Evolutionary conservation across 1,284 basidiomycete genomes (phyloP).

Genomic region (Cryptococcus sp.): DNA sequence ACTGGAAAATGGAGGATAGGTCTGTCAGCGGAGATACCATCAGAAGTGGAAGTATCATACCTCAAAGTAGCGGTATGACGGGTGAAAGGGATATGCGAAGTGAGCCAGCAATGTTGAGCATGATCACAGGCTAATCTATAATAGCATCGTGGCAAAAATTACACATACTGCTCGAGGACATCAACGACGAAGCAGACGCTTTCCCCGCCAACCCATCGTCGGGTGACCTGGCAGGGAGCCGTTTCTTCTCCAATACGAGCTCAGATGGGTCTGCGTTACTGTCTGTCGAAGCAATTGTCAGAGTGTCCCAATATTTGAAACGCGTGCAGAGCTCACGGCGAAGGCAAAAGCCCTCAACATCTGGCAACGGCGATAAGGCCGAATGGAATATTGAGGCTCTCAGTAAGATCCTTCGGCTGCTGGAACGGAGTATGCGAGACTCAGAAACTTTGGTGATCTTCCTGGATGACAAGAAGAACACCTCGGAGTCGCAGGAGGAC

Average conservation of each 20-base stretch:
- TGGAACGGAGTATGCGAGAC: constrained; percentile 72
- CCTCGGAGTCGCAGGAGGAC: constrained; percentile 18
- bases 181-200: constrained; percentile 84
- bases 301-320: constrained; percentile 55
- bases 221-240: constrained; percentile 56
- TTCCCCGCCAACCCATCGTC: constrained; percentile 66
- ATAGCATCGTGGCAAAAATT: constrained; percentile 74
- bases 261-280: constrained; percentile 62
- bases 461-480: constrained; percentile 45
- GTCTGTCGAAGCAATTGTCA: constrained; percentile 63
- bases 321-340: constrained; percentile 29
- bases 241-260: constrained; percentile 68
- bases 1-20: constrained; percentile 38
- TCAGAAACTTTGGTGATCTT: constrained; percentile 75
- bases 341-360: constrained; percentile 12
- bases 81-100: constrained; percentile 75
- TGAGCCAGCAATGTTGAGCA: constrained; percentile 41
- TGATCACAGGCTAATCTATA: constrained; percentile 3
- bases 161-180: constrained; percentile 70
- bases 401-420: constrained; percentile 66
- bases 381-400: constrained; percentile 62
- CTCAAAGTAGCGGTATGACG: constrained; percentile 51
- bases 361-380: constrained; percentile 7
- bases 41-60: background rate
- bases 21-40: constrained; percentile 10